phyloP scores from a whole-genome alignment of 192 early-diverging fungal species.

The Phlyctochytrium bullatum region DNA sequence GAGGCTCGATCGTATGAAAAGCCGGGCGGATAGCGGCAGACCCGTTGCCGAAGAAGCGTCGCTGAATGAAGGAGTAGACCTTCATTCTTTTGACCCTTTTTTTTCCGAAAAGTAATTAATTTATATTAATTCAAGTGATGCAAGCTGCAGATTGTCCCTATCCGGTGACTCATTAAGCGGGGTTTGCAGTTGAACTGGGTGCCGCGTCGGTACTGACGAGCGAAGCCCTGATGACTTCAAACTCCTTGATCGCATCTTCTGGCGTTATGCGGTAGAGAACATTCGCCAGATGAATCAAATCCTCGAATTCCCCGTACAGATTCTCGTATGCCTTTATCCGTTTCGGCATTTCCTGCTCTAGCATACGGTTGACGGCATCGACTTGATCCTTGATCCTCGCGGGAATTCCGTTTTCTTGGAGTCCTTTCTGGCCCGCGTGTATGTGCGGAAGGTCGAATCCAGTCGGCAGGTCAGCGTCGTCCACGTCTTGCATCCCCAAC shows the following conservation, averaged over 20 bases:
- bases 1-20: no score
- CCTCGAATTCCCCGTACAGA: slow-evolving; percentile 3
- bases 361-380: not conserved
- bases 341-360: not conserved
- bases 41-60: no score
- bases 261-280: not conserved
- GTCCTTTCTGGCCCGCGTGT: not conserved
- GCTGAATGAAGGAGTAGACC: no score
- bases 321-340: not conserved
- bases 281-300: not conserved
- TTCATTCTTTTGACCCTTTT: no score
- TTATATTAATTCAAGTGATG: no score
- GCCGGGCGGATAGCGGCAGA: no score
- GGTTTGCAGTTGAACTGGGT: no score
- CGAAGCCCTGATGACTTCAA: no score
- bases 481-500: not conserved
- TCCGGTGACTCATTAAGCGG: no score
- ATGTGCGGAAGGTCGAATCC: not conserved
- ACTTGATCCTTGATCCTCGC: not conserved
- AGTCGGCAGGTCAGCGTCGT: not conserved
- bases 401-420: not conserved
- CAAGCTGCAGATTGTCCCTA: no score
- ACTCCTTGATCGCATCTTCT: not conserved
- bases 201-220: no score
- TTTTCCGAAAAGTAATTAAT: no score